phyloP scores from a whole-genome alignment of 352 stramenopile species.

The Phytophthora sansomeana region DNA sequence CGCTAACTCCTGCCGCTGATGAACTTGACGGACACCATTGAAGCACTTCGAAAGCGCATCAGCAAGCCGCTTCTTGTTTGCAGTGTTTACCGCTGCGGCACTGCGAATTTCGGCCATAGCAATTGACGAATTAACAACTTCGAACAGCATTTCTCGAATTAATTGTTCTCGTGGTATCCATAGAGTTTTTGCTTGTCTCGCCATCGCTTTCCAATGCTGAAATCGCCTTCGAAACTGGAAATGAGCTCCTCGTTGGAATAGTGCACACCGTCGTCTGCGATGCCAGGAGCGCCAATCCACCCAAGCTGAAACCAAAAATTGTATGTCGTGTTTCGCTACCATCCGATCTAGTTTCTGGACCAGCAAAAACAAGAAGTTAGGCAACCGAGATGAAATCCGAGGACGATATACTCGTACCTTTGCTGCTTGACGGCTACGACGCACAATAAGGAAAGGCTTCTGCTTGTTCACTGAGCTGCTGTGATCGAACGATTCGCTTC shows the following conservation, averaged over 20 bases:
- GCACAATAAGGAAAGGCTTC: conserved; percentile 20
- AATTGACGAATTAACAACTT: conserved; percentile 1
- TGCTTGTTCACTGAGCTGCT: conserved; percentile 26
- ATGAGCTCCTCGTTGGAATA: conserved; percentile 20
- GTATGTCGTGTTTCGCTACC: conserved; percentile 6
- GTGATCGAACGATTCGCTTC: conserved; percentile 11
- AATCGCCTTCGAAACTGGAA: conserved; percentile 17
- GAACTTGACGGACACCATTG: background rate
- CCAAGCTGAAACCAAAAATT: conserved; percentile 21
- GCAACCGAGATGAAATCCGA: background rate
- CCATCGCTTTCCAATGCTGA: conserved; percentile 18
- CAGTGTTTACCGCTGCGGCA: background rate
- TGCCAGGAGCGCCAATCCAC: conserved; percentile 28
- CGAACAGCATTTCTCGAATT: conserved; percentile 12
- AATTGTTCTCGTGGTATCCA: conserved; percentile 5
- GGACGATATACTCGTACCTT: conserved; percentile 8
- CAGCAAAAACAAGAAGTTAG: background rate
- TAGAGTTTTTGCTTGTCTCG: conserved; percentile 8
- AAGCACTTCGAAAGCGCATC: conserved; percentile 5
- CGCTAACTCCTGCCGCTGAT: conserved; percentile 4
- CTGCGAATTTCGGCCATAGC: background rate
- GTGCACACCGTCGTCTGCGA: conserved; percentile 6
- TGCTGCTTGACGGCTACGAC: conserved; percentile 11
- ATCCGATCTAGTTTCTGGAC: conserved; percentile 14
- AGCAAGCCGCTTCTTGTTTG: conserved; percentile 2